These are phyloP conservation scores for Fusarium tuaranense DNA, from an alignment of 2,329 filamentous ascomycete genomes.

Conservation along the genomic window DNA sequence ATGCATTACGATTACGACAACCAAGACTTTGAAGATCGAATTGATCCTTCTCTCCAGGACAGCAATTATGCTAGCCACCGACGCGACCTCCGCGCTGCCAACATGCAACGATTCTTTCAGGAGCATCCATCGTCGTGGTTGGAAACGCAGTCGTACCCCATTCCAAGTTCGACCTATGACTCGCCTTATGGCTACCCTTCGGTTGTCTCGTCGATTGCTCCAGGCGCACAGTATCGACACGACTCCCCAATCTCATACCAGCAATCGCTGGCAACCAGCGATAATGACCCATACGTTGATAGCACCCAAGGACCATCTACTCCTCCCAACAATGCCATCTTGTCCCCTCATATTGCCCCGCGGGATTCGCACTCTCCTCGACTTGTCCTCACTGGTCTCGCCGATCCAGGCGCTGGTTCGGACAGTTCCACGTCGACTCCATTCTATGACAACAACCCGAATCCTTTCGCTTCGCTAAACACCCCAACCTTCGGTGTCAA, in stretches of 20 bases:
- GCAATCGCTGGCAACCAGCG: conserved; percentile 30
- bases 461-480: background rate
- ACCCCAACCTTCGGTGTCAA: conserved; percentile 3
- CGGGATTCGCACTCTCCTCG: conserved; percentile 24
- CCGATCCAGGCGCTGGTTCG: conserved; percentile 8
- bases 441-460: background rate
- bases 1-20: background rate
- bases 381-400: conserved; percentile 21
- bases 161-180: background rate
- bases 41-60: conserved; percentile 29
- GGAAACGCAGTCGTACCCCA: background rate
- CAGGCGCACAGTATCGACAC: conserved; percentile 15
- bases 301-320: conserved; percentile 32
- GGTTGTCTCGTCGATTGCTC: conserved; percentile 5
- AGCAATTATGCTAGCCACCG: background rate
- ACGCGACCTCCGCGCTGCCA: background rate
- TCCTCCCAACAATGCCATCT: conserved; percentile 25
- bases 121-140: conserved; percentile 17
- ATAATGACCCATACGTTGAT: conserved; percentile 29
- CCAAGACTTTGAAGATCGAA: conserved; percentile 12
- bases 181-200: conserved; percentile 5
- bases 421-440: conserved; percentile 4
- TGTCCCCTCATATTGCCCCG: conserved; percentile 20
- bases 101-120: conserved; percentile 34
- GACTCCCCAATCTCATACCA: conserved; percentile 35